Base-by-base conservation (phyloP, 768 basidiomycete species). In the Calocybe indica region DNA sequence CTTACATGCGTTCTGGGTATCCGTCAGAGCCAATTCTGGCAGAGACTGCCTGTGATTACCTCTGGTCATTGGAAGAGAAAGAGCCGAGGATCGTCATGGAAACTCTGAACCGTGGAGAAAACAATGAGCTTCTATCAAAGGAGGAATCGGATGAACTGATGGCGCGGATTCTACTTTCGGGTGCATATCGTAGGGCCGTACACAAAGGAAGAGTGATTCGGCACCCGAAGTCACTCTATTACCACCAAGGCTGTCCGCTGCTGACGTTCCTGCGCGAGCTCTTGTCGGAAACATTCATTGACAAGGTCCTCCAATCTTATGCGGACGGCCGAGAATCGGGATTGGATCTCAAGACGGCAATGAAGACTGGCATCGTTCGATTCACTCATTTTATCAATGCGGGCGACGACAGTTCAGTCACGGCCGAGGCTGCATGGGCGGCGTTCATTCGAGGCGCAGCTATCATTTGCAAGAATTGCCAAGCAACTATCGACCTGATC, bases 321-420 rank as follows among this genome's bases (percentile, higher is more conserved):
- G 31, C 42, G 8, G 42, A 43, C 10, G 35, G 35, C 35, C 28
- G 31, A n/a, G 10, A 30, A 5, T 32, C n/a, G 31, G 30, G 22
- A 12, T 12, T 5, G 4, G 35, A 10, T 9, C 22, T 43, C 12
- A 34, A 43, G 31, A 45, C 55, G 8, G 58, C 54, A 12, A 63
- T 65, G 55, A 34, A 52, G 38, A 41, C 58, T 15, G 56, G 62
- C 7, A 41, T 42, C 22, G 45, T 68, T 12, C 55, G 59, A 33
- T 67, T 67, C 52, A 66, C 66, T 4, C 65, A 68, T 46, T 68
- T 62, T 44, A 58, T 37, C 29, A 52, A 52, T 38, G 47, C 50
- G 40, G 52, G 40, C 8, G 64, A 62, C 40, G 58, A 61, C 43
- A 48, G 47, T 5, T 53, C 38, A 7, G 40, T 53, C 37, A 57